Percentiles rank a stretch among this genome's conserved stretches.
Evolutionary conservation across 2,329 filamentous ascomycete genomes (phyloP).

Genomic region (Colletotrichum trifolii): DNA sequence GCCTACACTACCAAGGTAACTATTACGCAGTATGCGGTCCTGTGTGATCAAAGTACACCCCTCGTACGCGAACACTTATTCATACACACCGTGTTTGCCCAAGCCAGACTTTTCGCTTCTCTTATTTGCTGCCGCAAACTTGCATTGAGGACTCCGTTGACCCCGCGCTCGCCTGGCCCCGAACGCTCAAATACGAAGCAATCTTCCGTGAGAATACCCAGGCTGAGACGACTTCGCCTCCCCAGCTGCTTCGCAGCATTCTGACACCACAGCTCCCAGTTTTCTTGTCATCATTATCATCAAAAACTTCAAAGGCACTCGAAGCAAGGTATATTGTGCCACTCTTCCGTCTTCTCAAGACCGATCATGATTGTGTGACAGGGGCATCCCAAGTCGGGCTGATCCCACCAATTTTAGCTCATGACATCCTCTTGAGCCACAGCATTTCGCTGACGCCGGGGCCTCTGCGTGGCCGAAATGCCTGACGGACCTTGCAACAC

Average conservation of each 20-base stretch:
- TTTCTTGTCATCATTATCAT: slow-evolving; percentile 6
- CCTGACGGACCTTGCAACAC: slow-evolving; percentile 3
- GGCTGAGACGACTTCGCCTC: not conserved
- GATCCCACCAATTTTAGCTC: slow-evolving; percentile 21
- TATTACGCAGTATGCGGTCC: no score
- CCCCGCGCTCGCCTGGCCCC: slow-evolving; percentile 12
- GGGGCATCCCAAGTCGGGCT: slow-evolving; percentile 29
- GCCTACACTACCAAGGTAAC: no score
- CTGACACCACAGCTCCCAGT: not conserved
- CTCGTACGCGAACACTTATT: no score
- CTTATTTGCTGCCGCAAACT: slow-evolving; percentile 10
- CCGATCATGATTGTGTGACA: not conserved
- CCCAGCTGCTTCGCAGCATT: not conserved
- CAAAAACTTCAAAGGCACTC: slow-evolving; percentile 4
- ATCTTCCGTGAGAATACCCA: no score
- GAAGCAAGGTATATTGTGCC: slow-evolving; percentile 18
- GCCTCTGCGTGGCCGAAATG: slow-evolving; percentile 11
- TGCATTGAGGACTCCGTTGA: not conserved
- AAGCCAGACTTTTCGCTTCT: no score
- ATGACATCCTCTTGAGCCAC: slow-evolving; percentile 14
- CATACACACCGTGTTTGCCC: no score
- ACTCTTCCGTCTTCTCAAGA: slow-evolving; percentile 15
- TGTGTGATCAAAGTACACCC: no score
- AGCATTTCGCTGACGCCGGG: slow-evolving; percentile 20
- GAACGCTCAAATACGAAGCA: slow-evolving; percentile 16